These are phyloP conservation scores for Cyclostephanos tholiformis DNA, from an alignment of 108 stramenopile genomes.

Conservation along the genomic window DNA sequence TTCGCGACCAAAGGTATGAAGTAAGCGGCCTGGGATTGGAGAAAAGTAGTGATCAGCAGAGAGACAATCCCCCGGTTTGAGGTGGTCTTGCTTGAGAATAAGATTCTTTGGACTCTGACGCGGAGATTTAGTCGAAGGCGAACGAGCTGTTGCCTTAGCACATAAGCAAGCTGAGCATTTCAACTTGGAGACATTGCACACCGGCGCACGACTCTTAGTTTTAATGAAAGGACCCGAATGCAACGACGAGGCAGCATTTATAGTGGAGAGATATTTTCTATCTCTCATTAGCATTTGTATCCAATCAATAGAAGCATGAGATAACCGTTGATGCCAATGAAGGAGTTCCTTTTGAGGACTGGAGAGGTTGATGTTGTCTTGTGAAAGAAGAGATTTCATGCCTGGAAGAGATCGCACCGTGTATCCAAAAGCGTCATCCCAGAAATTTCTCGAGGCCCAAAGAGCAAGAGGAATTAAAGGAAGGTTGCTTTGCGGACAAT, in stretches of 20 bases:
- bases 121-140: background rate
- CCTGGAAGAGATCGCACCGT: no score
- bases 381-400: no score
- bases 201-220: no score
- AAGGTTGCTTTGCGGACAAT: no score
- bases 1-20: no score
- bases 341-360: slow-evolving; percentile 31
- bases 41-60: slow-evolving; percentile 49
- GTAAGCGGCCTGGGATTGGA: background rate
- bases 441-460: no score
- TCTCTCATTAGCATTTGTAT: background rate
- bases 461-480: no score
- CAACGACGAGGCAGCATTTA: background rate
- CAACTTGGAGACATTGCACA: background rate
- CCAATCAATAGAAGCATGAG: background rate
- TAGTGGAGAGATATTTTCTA: background rate
- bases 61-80: slow-evolving; percentile 41
- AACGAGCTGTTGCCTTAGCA: background rate
- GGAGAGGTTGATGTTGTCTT: no score
- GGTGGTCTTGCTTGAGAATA: background rate
- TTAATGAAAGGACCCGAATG: background rate
- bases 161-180: background rate
- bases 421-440: no score
- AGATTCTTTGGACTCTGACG: background rate
- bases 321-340: slow-evolving; percentile 5